These are phyloP conservation scores for Phanerodontia chrysosporium DNA, from an alignment of 768 basidiomycete species.

Conservation along the genomic window DNA sequence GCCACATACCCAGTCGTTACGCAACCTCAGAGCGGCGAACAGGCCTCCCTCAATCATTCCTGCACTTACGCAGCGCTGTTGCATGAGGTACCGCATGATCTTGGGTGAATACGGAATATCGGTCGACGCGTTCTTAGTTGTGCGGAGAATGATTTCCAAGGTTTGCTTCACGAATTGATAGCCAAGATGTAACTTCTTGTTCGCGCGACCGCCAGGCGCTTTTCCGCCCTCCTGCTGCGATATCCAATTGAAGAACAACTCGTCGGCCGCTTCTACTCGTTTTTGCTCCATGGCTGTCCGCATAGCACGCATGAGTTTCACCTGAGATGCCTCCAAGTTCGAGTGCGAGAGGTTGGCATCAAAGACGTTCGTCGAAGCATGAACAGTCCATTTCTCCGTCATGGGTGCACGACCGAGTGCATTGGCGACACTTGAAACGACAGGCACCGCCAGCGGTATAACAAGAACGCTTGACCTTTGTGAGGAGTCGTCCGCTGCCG, in stretches of 20 bases:
- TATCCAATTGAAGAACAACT: constrained; percentile 61
- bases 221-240: constrained; percentile 22
- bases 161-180: constrained; percentile 60
- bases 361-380: constrained; percentile 5
- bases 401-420: constrained; percentile 52
- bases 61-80: constrained; percentile 49
- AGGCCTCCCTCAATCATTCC: constrained; percentile 62
- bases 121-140: constrained; percentile 25
- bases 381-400: constrained; percentile 44
- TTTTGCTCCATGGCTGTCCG: constrained; percentile 37
- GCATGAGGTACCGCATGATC: constrained; percentile 54
- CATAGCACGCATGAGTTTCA: constrained; percentile 37
- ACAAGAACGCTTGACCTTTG: constrained; percentile 50
- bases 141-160: constrained; percentile 45
- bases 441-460: constrained; percentile 51
- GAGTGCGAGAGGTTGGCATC: background rate
- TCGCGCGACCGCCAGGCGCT: background rate
- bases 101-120: constrained; percentile 47
- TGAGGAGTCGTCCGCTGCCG: constrained; percentile 5
- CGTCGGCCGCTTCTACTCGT: constrained; percentile 48
- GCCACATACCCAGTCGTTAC: constrained; percentile 63
- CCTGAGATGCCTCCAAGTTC: constrained; percentile 19
- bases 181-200: constrained; percentile 16
- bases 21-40: constrained; percentile 45
- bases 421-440: constrained; percentile 55